Base-by-base conservation (phyloP, 345 rosid genomes). In the Salix koriyanagi region DNA sequence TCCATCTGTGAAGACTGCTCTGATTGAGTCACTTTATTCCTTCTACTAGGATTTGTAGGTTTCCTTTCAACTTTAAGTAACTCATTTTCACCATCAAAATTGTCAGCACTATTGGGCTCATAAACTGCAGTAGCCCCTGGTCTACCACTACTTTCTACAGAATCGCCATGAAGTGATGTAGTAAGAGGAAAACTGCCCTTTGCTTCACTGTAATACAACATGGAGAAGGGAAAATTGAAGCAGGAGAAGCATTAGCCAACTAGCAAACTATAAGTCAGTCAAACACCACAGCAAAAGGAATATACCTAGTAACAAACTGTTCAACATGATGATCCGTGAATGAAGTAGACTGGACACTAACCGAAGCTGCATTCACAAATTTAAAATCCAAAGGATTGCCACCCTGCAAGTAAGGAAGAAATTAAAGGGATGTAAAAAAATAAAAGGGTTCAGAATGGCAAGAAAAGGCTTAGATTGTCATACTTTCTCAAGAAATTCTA, bases 401-500 rank as follows among this genome's bases (percentile, higher is more conserved):
- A 42, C 99, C 98, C 99, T 96, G 88, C 78, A 81, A 79, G 79
- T 14, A 82, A 81, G 42, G 67, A 77, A 62, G 68, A 75, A 44
- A 75, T 72, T 52, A 60, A 67, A 52, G 52, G 58, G 5, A 79
- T 28, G n/a, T 44, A 46, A 82, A 65, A 39, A 77, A 18, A 60
- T 14, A 73, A 75, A 75, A 30, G 65, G 77, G 42, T 42, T 50
- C 10, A 26, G 76, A 77, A 77, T n/a, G 62, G 30, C 68, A 81
- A 81, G 72, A 69, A 58, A 58, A 61, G 66, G 69, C 75, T 65
- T 62, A 75, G 41, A 72, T 64, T 77, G 50, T 66, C 93, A 73
- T 96, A 96, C 99, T 91, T 96, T 94, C 90, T 92, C 97, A 66
- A 96, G 93, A 85, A 92, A 96, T 80, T 96, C 99, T 78, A 96